Percentiles rank a stretch among this genome's conserved stretches.
Evolutionary conservation across 2,329 filamentous ascomycete species (phyloP).

Genomic region (Colletotrichum chlorophyti): DNA sequence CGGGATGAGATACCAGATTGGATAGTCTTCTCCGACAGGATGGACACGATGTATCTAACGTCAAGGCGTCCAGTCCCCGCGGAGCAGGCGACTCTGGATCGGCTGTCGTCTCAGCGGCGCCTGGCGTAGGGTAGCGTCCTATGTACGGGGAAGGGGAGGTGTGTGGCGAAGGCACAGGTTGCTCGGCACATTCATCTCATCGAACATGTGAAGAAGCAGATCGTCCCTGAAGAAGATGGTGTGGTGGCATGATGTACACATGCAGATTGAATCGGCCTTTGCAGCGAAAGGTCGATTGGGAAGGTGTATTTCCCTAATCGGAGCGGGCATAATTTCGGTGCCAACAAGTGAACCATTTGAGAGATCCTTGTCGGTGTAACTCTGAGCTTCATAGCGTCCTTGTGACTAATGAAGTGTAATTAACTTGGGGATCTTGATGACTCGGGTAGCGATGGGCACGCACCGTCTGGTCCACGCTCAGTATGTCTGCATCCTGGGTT

Average conservation of each 20-base stretch:
- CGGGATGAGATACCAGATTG: constrained; percentile 11
- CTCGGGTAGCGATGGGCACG: no score
- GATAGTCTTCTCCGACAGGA: constrained; percentile 15
- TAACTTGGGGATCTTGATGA: no score
- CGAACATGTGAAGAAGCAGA: constrained; percentile 22
- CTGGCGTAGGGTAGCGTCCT: no score
- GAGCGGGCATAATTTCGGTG: constrained; percentile 3
- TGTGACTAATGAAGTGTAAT: no score
- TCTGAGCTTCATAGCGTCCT: no score
- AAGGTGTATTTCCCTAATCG: not conserved
- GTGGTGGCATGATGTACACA: constrained; percentile 9
- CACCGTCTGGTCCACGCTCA: no score
- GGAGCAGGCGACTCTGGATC: not conserved
- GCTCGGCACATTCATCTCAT: constrained; percentile 2
- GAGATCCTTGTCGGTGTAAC: no score
- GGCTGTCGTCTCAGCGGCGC: no score
- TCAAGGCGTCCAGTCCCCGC: no score
- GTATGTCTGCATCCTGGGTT: no score
- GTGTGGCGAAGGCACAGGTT: not conserved
- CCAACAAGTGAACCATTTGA: not conserved
- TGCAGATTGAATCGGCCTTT: not conserved
- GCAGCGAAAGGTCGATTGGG: constrained; percentile 9
- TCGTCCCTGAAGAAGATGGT: constrained; percentile 4
- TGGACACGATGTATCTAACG: constrained; percentile 7
- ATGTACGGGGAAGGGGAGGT: not conserved